Conservation (phyloP, 192 early-diverging fungal genomes). For the Coemansia guatemalensis region DNA sequence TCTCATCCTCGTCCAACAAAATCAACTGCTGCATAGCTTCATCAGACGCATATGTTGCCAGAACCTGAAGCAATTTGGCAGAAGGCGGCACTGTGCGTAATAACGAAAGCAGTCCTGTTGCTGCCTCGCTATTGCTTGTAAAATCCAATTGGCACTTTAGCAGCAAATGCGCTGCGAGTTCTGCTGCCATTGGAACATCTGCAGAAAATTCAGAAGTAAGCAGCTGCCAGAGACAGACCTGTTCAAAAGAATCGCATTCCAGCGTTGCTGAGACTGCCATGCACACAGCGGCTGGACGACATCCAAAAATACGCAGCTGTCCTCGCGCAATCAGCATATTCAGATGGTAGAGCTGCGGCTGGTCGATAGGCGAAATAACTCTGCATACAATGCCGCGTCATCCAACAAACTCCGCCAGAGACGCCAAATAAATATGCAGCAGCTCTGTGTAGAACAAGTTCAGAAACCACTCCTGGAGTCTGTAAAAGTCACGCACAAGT, state of each 20-base stretch:
- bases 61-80: too few relatives aligned
- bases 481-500: slow-evolving; percentile 43
- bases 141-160: slow-evolving; percentile 12
- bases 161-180: slow-evolving; percentile 20
- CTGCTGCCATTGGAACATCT: background rate
- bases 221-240: too few relatives aligned
- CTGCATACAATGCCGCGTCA: slow-evolving; percentile 26
- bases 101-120: slow-evolving; percentile 52
- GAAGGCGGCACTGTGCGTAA: too few relatives aligned
- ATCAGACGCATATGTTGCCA: too few relatives aligned
- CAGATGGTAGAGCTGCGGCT: too few relatives aligned
- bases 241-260: too few relatives aligned
- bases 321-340: slow-evolving; percentile 18
- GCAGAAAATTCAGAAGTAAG: slow-evolving; percentile 47
- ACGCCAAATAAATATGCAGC: slow-evolving; percentile 32
- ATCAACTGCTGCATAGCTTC: too few relatives aligned
- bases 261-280: slow-evolving; percentile 28
- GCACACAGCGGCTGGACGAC: slow-evolving; percentile 11
- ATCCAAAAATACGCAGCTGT: too few relatives aligned
- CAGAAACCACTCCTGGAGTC: slow-evolving; percentile 51
- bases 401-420: slow-evolving; percentile 37
- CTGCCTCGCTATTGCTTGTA: slow-evolving; percentile 42
- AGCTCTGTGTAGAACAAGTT: slow-evolving; percentile 43
- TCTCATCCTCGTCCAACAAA: too few relatives aligned
- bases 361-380: too few relatives aligned